Evolutionary conservation across 108 stramenopile genomes (phyloP), one percentile per base, ranked within the genome.

Genomic region (Tribonema minus): DNA sequence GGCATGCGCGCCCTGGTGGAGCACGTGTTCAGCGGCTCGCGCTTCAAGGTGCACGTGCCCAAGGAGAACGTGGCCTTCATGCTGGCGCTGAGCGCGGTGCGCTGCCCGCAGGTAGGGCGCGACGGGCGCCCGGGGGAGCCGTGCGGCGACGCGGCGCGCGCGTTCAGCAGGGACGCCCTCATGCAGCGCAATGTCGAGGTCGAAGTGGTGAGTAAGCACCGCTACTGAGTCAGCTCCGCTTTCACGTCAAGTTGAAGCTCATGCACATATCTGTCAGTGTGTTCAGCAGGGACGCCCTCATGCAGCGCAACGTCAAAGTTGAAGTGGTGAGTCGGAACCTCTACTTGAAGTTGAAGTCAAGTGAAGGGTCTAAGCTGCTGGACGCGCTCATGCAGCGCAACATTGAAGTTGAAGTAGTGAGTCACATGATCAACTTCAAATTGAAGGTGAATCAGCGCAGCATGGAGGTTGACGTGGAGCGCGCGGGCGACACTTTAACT

Each of bases 101-200:
- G 85, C 31, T 66, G 65, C 38, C 83, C 84, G 9, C 64, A 82
- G 61, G 39, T 31, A 20, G 28, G 77, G 12, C 38, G 76, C 6
- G 37, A 58, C n/a, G 85, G 37, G 3, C 82, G 82, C 74, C 41
- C 89, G 15, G 94, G 92, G 3, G 98, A 97, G 63, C 94, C 98
- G 25, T 96, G 92, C 79, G 96, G 95, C 33, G 94, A 95, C 78
- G 95, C 86, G 63, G 92, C 96, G n/a, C 91, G 88, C 80, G 85
- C 89, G n/a, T 93, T 92, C 81, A 87, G 92, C 61, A 92, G 94
- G 54, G 37, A 85, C n/a, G 9, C 91, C 67, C 63, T 96, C 25
- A 86, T 91, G 67, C 98, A 99, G 86, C 91, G 96, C 64, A 88
- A 86, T 58, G 95, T 99, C n/a, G 94, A 96, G 80, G 89, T 97